Evolutionary conservation across 2,329 filamentous ascomycete species (phyloP).

Genomic region (Colletotrichum theobromicola): DNA sequence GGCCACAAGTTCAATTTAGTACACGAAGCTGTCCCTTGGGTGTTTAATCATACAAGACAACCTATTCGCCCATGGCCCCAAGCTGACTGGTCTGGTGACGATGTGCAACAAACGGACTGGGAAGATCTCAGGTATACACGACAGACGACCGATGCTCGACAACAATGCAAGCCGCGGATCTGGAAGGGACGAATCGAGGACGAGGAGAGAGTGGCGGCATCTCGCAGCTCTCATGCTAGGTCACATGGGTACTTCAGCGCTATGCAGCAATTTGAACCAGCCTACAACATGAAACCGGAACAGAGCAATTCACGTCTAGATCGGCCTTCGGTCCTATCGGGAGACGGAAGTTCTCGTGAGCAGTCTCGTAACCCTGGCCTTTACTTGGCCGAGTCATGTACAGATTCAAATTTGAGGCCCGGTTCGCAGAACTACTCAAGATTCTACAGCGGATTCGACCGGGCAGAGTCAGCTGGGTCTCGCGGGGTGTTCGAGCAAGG

Average conservation of each 20-base stretch:
- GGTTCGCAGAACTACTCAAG: neutral
- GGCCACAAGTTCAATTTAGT: constrained; percentile 38
- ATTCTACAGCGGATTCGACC: neutral
- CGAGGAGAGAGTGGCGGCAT: neutral
- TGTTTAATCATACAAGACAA: constrained; percentile 26
- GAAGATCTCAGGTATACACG: neutral
- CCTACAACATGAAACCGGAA: neutral
- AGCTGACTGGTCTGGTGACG: neutral
- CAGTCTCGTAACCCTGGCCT: neutral
- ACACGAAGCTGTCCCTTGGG: constrained; percentile 41
- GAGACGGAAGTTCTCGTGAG: neutral
- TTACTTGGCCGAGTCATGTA: neutral
- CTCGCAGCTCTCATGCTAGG: neutral
- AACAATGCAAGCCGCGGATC: neutral
- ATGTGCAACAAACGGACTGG: neutral
- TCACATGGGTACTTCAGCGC: neutral
- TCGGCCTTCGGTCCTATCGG: neutral
- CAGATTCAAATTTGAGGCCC: neutral
- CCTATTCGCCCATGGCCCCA: neutral
- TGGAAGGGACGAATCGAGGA: neutral
- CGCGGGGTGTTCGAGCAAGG: neutral
- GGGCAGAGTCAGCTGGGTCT: neutral
- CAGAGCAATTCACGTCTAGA: neutral
- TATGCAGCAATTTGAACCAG: neutral
- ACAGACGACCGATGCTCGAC: neutral